These are phyloP conservation scores for Thermoascus crustaceus DNA, from an alignment of 2,329 filamentous ascomycete genomes.

Conservation along the genomic window DNA sequence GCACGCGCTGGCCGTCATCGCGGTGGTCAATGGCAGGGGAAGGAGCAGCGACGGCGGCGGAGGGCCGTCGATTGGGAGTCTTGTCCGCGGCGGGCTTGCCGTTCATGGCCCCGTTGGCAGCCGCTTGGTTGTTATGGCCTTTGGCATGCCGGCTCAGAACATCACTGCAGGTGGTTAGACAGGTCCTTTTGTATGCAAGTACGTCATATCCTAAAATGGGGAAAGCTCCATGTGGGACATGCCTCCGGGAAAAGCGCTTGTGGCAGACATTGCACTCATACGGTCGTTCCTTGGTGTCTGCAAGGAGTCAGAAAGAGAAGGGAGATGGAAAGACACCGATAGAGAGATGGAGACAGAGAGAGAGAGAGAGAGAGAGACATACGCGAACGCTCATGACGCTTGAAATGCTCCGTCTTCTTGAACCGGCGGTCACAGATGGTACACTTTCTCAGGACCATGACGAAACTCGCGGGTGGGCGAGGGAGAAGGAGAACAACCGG, in stretches of 20 bases:
- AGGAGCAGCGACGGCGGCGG: constrained; percentile 10
- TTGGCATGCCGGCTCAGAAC: constrained; percentile 46
- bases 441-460: constrained; percentile 38
- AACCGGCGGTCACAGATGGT: constrained; percentile 46
- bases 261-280: constrained; percentile 48
- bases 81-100: constrained; percentile 24
- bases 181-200: too few relatives aligned
- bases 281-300: constrained; percentile 48
- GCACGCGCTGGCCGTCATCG: constrained; percentile 11
- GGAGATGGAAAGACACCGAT: neutral
- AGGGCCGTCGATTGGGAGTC: constrained; percentile 19
- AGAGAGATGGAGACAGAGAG: neutral
- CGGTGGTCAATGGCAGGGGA: constrained; percentile 7
- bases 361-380: constrained; percentile 10
- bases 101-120: constrained; percentile 17
- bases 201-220: neutral
- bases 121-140: constrained; percentile 33
- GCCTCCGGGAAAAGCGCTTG: constrained; percentile 50
- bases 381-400: constrained; percentile 49
- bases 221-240: constrained; percentile 4
- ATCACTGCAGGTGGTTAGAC: too few relatives aligned
- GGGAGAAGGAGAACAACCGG: constrained; percentile 2
- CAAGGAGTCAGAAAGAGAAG: constrained; percentile 14
- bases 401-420: constrained; percentile 49
- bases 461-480: constrained; percentile 10